These are phyloP conservation scores for Basidiobolus meristosporus DNA, from an alignment of 371 early-diverging fungal genomes.

Conservation along the genomic window DNA sequence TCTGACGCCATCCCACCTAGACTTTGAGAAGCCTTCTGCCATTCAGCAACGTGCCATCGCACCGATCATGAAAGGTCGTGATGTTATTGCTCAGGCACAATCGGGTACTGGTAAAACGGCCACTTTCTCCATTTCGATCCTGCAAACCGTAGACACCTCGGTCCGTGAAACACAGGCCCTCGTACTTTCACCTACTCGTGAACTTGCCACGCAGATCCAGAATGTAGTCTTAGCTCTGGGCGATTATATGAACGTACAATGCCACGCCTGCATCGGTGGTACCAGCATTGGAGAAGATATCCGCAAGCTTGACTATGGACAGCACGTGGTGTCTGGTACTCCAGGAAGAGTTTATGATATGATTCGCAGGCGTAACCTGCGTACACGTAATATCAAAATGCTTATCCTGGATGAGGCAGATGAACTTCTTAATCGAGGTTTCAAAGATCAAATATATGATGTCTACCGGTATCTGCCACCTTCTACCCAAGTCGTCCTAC, in stretches of 20 bases:
- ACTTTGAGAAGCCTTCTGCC: slow-evolving; percentile 83
- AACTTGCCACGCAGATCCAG: slow-evolving; percentile 95
- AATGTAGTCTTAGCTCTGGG: slow-evolving; percentile 81
- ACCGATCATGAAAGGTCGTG: slow-evolving; percentile 80
- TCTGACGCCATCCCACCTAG: too few relatives aligned
- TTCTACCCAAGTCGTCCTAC: slow-evolving; percentile 91
- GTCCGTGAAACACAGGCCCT: slow-evolving; percentile 87
- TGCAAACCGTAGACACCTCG: slow-evolving; percentile 82
- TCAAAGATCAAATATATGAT: slow-evolving; percentile 97
- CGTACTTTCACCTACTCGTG: slow-evolving; percentile 95
- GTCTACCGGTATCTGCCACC: slow-evolving; percentile 90
- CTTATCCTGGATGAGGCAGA: slow-evolving; percentile 99
- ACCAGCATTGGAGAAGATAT: slow-evolving; percentile 84
- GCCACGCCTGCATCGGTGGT: slow-evolving; percentile 97
- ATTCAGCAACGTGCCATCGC: slow-evolving; percentile 96
- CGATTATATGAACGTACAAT: slow-evolving; percentile 85
- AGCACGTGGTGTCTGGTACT: slow-evolving; percentile 96
- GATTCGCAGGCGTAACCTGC: slow-evolving; percentile 80
- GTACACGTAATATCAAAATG: slow-evolving; percentile 83
- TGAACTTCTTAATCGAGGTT: slow-evolving; percentile 93
- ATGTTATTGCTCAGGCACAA: slow-evolving; percentile 99
- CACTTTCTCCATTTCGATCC: slow-evolving; percentile 94
- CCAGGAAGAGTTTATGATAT: slow-evolving; percentile 99
- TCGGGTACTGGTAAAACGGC: slow-evolving; percentile 99
- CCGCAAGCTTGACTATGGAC: slow-evolving; percentile 64